Evolutionary conservation across 2,329 filamentous ascomycete genomes (phyloP), one percentile per base, ranked within the genome.

Genomic region (Aaosphaeria arxii): DNA sequence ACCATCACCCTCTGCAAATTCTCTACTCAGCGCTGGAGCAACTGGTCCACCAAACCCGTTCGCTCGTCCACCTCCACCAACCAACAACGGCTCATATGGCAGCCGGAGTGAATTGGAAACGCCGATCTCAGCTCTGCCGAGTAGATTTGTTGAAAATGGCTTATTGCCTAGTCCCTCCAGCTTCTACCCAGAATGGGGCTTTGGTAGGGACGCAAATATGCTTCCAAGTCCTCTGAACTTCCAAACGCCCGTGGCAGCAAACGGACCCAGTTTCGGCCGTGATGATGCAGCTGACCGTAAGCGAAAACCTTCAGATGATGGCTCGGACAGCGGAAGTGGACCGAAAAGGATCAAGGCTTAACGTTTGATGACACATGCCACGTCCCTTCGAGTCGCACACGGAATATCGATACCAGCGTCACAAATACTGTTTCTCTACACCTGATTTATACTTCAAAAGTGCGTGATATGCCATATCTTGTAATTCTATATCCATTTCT

Each of bases 21-120:
- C 90, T 2, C 77, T 97, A 5, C 77, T 96, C 47, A 96, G 91
- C 42, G 94, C 94, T 0, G 94, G 94, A 38, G 92, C 94, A 6
- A 87, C 86, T 35, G 94, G 94, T 0, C 94, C 94, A 11, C 91
- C 91, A 2, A 99, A 99, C 67, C 94, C 94, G 0, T 99, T 97
- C 69, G 94, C 94, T 6, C 82, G 92, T 39, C 94, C 92, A 1
- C 82, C 86, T 29, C 90, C 88, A 4, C 89, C 91, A 30, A 78
- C 83, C 48, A 83, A 80, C 59, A 76, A 72, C 63, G 59, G 63
- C 57, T 60, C 71, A 50, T 71, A 72, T 43, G 63, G 64, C 43
- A 72, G 69, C 43, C 59, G 65, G 6, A 62, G 58, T 44, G 63
- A 72, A 39, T 67, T 71, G 69, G 85, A 94, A 64, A 94, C 94